Conservation (phyloP, 441 rosid genomes). For the Gossypium schwendimanii region DNA sequence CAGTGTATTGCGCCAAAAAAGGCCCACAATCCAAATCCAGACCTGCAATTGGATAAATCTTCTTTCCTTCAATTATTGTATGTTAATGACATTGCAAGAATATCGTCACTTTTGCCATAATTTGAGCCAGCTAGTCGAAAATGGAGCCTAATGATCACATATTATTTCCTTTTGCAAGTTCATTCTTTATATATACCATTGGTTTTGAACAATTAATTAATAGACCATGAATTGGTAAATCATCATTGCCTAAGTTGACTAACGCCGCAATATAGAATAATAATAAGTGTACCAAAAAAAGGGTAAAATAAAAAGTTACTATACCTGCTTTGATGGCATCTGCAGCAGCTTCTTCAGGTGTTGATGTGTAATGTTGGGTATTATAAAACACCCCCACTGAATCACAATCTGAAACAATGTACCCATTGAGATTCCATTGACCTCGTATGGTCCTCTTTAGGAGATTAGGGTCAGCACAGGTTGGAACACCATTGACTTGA, state of each 20-base stretch:
- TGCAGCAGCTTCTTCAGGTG: constrained; percentile 85
- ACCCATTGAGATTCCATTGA: constrained; percentile 84
- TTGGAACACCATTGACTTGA: constrained; percentile 85
- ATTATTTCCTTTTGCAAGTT: neutral
- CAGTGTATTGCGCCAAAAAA: constrained; percentile 41
- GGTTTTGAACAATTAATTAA: neutral
- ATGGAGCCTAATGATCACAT: neutral
- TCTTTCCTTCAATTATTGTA: neutral
- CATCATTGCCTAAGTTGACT: neutral
- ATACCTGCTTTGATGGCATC: constrained; percentile 78
- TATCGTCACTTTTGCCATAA: neutral
- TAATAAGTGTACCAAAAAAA: too few relatives aligned
- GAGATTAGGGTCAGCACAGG: constrained; percentile 88
- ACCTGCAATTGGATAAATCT: constrained; percentile 33
- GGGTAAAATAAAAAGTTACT: neutral
- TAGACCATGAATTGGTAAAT: neutral
- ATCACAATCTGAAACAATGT: constrained; percentile 87
- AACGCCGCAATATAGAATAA: neutral
- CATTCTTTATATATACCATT: too few relatives aligned
- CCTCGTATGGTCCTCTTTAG: constrained; percentile 54
- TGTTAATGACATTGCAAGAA: neutral
- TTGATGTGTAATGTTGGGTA: constrained; percentile 66
- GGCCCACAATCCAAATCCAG: constrained; percentile 88
- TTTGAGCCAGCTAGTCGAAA: neutral
- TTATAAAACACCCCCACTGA: constrained; percentile 69